A percentile compares a stretch with the other conserved stretches of the same genome.
Evolutionary conservation across 2,329 filamentous ascomycete genomes (phyloP).

Genomic region (Pyricularia pennisetigena): DNA sequence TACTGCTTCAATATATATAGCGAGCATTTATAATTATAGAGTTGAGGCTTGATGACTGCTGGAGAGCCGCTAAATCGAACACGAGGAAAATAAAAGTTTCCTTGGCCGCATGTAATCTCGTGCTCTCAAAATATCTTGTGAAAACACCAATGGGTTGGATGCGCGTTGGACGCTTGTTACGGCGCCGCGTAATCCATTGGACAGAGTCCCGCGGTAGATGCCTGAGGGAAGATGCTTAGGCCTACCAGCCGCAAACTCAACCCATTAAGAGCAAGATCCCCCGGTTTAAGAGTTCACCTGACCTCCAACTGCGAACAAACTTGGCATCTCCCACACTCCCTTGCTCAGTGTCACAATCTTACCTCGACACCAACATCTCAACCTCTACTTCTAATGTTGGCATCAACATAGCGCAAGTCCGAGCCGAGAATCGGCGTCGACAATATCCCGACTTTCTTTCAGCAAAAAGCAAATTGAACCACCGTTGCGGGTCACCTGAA

Average conservation of each 20-base stretch:
- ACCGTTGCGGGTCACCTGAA: neutral
- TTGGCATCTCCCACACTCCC: neutral
- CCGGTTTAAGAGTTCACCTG: neutral
- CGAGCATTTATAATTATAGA: neutral
- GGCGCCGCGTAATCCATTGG: neutral
- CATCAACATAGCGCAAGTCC: neutral
- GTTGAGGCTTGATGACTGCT: neutral
- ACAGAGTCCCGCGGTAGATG: neutral
- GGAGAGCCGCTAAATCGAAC: neutral
- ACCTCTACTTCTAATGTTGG: neutral
- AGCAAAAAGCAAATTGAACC: neutral
- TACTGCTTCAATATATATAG: neutral
- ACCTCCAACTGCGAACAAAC: neutral
- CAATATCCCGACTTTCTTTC: neutral
- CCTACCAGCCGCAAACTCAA: neutral
- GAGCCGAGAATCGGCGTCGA: neutral
- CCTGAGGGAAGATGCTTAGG: neutral
- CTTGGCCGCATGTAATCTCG: neutral
- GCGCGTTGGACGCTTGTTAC: neutral
- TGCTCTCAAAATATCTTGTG: too few species aligned
- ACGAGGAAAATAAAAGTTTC: neutral
- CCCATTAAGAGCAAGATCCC: neutral
- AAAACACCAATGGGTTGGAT: neutral
- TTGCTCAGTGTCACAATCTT: too few species aligned
- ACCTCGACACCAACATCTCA: neutral